Evolutionary conservation across 2,329 filamentous ascomycete species (phyloP).

Genomic region (Pseudocercospora ulei): DNA sequence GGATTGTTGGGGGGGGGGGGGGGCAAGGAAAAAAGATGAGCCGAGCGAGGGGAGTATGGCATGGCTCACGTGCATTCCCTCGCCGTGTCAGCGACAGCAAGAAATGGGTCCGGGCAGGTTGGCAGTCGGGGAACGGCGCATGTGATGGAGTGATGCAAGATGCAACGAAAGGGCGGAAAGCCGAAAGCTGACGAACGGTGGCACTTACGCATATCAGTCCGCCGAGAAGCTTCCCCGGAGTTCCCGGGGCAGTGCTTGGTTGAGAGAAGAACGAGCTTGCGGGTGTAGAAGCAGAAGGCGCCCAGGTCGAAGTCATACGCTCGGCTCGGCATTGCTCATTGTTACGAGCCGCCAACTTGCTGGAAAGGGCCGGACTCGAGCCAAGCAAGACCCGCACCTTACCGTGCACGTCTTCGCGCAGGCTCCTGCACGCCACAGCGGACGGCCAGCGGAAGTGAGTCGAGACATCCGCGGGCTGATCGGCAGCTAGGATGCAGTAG

Average conservation of each 20-base stretch:
- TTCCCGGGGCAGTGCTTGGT: constrained; percentile 1
- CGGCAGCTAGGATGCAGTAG: too few relatives aligned
- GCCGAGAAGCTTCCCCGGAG: constrained; percentile 3
- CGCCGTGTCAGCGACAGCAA: neutral
- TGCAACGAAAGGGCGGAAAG: constrained; percentile 4
- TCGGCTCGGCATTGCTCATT: too few relatives aligned
- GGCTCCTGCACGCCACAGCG: too few relatives aligned
- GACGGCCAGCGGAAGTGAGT: too few relatives aligned
- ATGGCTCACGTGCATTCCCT: constrained; percentile 4
- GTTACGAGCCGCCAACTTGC: too few relatives aligned
- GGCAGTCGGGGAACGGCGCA: neutral
- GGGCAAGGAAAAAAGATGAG: too few relatives aligned
- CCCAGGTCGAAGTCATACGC: too few relatives aligned
- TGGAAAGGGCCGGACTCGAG: too few relatives aligned
- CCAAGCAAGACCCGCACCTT: too few relatives aligned
- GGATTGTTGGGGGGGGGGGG: constrained; percentile 12
- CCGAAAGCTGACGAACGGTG: neutral
- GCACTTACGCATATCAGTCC: constrained; percentile 7
- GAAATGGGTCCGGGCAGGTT: neutral
- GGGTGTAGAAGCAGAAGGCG: constrained; percentile 1
- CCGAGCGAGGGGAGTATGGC: neutral
- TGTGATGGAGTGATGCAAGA: neutral
- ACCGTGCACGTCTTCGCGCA: too few relatives aligned
- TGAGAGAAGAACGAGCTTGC: neutral
- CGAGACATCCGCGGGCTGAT: too few relatives aligned